Evolutionary conservation across 257 asterid genomes (phyloP), one percentile per base, ranked within the genome.

Genomic region (Fraxinus americana): DNA sequence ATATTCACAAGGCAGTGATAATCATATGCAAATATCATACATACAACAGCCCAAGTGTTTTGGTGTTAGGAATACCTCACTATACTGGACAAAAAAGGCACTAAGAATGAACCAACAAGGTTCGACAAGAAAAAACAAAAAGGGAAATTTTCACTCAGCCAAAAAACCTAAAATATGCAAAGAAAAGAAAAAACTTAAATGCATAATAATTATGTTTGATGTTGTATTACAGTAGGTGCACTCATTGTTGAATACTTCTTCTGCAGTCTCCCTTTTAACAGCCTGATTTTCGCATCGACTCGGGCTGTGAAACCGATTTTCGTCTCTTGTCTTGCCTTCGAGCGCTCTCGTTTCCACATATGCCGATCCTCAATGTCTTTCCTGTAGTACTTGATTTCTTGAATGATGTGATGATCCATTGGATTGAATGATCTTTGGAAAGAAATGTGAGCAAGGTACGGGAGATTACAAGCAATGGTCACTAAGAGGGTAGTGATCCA

Each of bases 371-470:
- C 91, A 1, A 92, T 85, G 67, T 96, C 94, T 81, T 96, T 96
- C 87, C 74, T 85, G 50, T 89, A 93, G 78, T 87, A 90, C 79
- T 90, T 96, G 80, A 96, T 93, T 87, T 96, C 99, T 76, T 96
- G 99, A 77, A 96, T 96, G 71, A 96, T 85, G 70, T 96, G 98
- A 76, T 93, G 99, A 59, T 96, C 99, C 95, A 92, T 86, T 0
- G 99, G 99, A 75, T 84, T 86, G 87, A 92, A 88, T 13, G 89
- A 82, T 74, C 99, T 86, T 67, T 92, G 98, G 84, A 87, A 92
- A 3, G 97, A 78, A 30, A 92, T 89, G 89, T 92, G 97, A 0
- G 91, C 87, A 2, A 96, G 88, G 83, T 96, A 96, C 1, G 99
- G 99, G 36, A 96, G 90, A 70, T 85, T 91, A 77, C 97, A 92